Evolutionary conservation across 352 stramenopile species (phyloP), one percentile per base, ranked within the genome.

Genomic region (Saprolegnia diclina): DNA sequence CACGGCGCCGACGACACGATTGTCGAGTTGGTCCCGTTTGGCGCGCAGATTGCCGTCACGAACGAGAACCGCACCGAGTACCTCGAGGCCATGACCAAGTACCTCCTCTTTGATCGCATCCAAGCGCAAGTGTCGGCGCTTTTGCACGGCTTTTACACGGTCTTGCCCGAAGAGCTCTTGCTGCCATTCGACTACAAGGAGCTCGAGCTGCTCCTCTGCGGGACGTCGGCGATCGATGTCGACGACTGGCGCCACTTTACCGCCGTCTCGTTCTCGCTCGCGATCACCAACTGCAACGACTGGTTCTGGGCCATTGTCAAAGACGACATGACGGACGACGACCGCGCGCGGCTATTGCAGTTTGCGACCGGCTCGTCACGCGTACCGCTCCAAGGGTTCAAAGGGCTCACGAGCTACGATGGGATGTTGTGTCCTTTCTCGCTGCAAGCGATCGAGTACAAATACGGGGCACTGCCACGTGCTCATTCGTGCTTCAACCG

Each of bases 231-330:
- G 72, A 98, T 99, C 72, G 85, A 98, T 59, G 93, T 98, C 56
- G 77, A 90, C 16, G 94, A 99, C 74, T 98, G 96, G 96, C 83
- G 90, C 70, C 71, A 74, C 5, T 75, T 98, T 72, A 96, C 94
- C 29, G 63, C 67, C 19, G 72, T 80, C n/a, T 75, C 77, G 5
- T 21, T 38, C 18, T 55, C 35, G 24, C 29, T 66, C 18, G 40
- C 48, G 3, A 48, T 48, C 42, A 48, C 42, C 18, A 21, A 91
- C 44, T 90, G 97, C 3, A 78, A 89, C 13, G 53, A 71, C 1
- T 98, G 94, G 95, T 99, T 99, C 73, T 99, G 96, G 96, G 96
- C 97, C 67, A 88, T 98, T 40, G 87, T 99, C 71, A 85, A 88
- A 26, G 42, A 59, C 3, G 83, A 89, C 42, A 92, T 92, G 83